Evolutionary conservation across 2,329 filamentous ascomycete species (phyloP), one percentile per base, ranked within the genome.

Genomic region (Diplodia mutila): DNA sequence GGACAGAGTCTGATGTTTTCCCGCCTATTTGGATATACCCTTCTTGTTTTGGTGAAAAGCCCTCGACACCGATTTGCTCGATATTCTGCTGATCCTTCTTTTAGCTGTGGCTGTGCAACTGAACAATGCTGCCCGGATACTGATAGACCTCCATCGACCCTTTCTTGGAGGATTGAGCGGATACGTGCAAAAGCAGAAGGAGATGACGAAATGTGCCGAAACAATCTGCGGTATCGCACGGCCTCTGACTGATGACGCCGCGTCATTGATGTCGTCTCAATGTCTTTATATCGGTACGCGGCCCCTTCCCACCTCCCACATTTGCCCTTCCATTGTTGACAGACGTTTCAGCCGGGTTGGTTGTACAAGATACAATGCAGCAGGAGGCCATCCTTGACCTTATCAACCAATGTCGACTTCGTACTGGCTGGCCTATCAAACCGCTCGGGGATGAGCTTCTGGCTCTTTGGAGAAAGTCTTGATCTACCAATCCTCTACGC

Each of bases 131-230:
- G 84, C 85, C 1, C 79, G 82, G 8, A 84, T 87, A 49, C 74
- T 87, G 0, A 78, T 87, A 1, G 76, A 85, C 1, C 79, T 87
- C 59, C 83, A 87, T 63, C 81, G 84, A 51, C 85, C 85, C 1
- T 82, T 82, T 0, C 76, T 79, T 11, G 83, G 83, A 2, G 85
- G 84, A 0, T 80, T 84, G 53, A 76, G 82, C n/a, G 84, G 83
- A 11, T 85, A 84, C 69, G 69, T 81, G 49, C 74, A 78, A n/a
- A 78, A 80, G 21, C 80, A 84, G 69, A 79, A 79, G 65, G 74
- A 76, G 25, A 76, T 84, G 9, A 76, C 80, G 11, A 82, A 84
- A 49, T 80, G 82, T 25, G 81, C 85, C 5, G 80, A 82, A 49
- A 79, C 76, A 0, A 67, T 67, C 12, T 49, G 53, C 14, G 65